phyloP scores from a whole-genome alignment of 2,329 filamentous ascomycete species.

The Tricladium varicosporioides region DNA sequence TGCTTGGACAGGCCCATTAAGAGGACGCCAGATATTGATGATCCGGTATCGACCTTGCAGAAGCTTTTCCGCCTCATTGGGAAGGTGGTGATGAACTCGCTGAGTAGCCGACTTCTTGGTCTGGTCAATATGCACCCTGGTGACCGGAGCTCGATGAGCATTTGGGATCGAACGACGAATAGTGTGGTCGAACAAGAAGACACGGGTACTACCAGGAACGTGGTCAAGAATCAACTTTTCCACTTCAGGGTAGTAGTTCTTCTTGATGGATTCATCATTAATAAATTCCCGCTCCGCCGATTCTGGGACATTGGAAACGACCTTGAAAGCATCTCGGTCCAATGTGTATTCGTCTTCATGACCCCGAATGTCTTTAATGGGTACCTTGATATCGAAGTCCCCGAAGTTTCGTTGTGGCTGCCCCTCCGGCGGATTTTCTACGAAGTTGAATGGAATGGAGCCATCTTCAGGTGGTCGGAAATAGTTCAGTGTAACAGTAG shows the following conservation, averaged over 20 bases:
- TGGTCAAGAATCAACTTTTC: constrained; percentile 66
- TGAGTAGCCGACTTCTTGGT: constrained; percentile 62
- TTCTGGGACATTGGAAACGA: constrained; percentile 56
- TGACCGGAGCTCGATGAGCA: constrained; percentile 67
- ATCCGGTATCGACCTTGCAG: constrained; percentile 73
- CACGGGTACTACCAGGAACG: constrained; percentile 62
- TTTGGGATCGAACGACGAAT: constrained; percentile 64
- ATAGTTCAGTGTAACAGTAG: constrained; percentile 50
- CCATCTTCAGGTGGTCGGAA: constrained; percentile 54
- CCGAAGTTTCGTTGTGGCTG: constrained; percentile 31
- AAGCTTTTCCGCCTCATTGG: constrained; percentile 62
- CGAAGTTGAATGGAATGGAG: constrained; percentile 53
- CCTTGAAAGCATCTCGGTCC: constrained; percentile 72
- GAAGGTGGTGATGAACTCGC: constrained; percentile 67
- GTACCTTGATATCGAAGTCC: constrained; percentile 28
- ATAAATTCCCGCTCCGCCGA: constrained; percentile 59
- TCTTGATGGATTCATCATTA: constrained; percentile 66
- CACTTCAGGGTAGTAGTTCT: constrained; percentile 82
- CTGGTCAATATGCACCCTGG: constrained; percentile 79
- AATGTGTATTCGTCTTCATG: constrained; percentile 64
- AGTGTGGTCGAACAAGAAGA: constrained; percentile 86
- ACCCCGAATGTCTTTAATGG: constrained; percentile 72
- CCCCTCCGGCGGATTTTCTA: constrained; percentile 39
- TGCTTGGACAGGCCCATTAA: constrained; percentile 33
- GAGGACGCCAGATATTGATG: constrained; percentile 73